phyloP scores from a whole-genome alignment of 495 filamentous ascomycete species.

The Achaetomiella virescens region DNA sequence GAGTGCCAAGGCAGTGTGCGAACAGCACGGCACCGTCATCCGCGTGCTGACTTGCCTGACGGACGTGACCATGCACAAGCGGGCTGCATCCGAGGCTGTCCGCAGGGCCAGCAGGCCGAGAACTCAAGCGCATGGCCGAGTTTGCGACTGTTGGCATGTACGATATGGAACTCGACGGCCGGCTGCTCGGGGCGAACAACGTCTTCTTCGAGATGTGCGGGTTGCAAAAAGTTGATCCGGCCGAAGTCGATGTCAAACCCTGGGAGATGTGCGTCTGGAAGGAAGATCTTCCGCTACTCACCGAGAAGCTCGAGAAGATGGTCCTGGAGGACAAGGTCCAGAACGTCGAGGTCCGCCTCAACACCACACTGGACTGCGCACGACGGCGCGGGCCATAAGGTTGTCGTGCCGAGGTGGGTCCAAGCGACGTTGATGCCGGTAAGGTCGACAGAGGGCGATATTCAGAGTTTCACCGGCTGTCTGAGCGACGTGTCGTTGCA shows the following conservation, averaged over 20 bases:
- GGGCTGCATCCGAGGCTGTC: conserved; percentile 37
- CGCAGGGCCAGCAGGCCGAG: conserved; percentile 41
- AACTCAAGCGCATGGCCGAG: conserved; percentile 45
- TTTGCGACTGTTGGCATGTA: conserved; percentile 44
- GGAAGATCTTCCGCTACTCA: conserved; percentile 24
- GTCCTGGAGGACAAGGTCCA: conserved; percentile 25
- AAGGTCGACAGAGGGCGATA: conserved; percentile 22
- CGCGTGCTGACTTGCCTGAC: conserved; percentile 41
- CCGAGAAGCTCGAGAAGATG: conserved; percentile 25
- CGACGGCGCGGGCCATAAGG: conserved; percentile 25
- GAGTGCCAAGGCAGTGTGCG: conserved; percentile 38
- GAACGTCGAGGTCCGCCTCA: conserved; percentile 32
- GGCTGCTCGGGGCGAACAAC: conserved; percentile 38
- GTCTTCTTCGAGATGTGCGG: conserved; percentile 44
- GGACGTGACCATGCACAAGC: conserved; percentile 38
- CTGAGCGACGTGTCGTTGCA: conserved; percentile 36
- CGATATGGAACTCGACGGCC: conserved; percentile 40
- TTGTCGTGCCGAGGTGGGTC: conserved; percentile 29
- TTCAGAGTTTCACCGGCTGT: conserved; percentile 34
- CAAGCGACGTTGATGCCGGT: conserved; percentile 36
- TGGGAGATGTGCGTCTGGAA: conserved; percentile 32
- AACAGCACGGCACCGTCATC: conserved; percentile 30
- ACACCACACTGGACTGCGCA: conserved; percentile 27
- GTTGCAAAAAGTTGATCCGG: conserved; percentile 28
- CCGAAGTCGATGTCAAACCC: conserved; percentile 27